These are phyloP conservation scores for Coleophoma eucalyptorum DNA, from an alignment of 2,329 filamentous ascomycete species.

Conservation along the genomic window DNA sequence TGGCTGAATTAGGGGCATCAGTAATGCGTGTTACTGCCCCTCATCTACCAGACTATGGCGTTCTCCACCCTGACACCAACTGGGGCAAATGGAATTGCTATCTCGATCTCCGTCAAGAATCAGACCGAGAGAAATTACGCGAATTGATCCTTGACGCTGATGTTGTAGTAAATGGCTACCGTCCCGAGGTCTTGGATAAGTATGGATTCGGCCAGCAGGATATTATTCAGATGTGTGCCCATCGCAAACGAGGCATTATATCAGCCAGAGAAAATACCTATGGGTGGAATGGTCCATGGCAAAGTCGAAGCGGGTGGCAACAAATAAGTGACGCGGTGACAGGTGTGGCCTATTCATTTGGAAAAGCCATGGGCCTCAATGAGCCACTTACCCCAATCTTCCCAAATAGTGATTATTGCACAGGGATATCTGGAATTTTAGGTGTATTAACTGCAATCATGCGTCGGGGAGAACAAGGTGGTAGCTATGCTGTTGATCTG, in stretches of 20 bases:
- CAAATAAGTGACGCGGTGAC: slow-evolving; percentile 32
- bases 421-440: slow-evolving; percentile 34
- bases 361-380: slow-evolving; percentile 37
- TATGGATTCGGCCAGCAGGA: slow-evolving; percentile 35
- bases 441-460: slow-evolving; percentile 39
- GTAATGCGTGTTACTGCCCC: slow-evolving; percentile 40
- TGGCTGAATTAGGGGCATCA: slow-evolving; percentile 39
- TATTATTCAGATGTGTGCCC: slow-evolving; percentile 32
- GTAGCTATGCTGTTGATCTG: slow-evolving; percentile 34
- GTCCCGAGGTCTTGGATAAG: slow-evolving; percentile 35
- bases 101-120: slow-evolving; percentile 40
- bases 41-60: slow-evolving; percentile 32
- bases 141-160: slow-evolving; percentile 44
- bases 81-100: slow-evolving; percentile 40
- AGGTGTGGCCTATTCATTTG: slow-evolving; percentile 41
- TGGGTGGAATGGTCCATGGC: slow-evolving; percentile 39
- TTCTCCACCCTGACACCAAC: slow-evolving; percentile 28
- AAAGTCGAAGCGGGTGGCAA: slow-evolving; percentile 43
- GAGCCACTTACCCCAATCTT: slow-evolving; percentile 38
- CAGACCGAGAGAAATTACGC: slow-evolving; percentile 33
- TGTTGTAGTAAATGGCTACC: slow-evolving; percentile 50
- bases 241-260: slow-evolving; percentile 38
- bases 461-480: slow-evolving; percentile 31
- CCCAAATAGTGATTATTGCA: slow-evolving; percentile 38
- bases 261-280: slow-evolving; percentile 48